Conservation (phyloP, 1,139 yeast species). For the Blastobotrys persicus region DNA sequence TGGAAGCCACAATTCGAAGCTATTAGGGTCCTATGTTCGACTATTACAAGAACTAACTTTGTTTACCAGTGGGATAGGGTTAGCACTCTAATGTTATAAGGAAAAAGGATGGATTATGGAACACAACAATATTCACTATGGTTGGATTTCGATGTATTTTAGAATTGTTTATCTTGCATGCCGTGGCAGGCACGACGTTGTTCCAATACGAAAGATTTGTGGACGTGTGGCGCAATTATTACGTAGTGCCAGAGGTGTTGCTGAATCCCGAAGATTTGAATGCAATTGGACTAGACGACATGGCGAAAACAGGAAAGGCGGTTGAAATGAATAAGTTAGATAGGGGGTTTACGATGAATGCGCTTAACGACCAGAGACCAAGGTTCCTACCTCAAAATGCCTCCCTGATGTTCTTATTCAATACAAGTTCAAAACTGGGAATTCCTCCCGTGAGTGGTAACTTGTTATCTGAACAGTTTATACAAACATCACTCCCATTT, state of each 20-base stretch:
- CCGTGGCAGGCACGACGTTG: neutral
- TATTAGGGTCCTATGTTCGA: too few species aligned
- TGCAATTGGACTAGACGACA: slow-evolving; percentile 19
- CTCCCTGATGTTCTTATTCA: slow-evolving; percentile 29
- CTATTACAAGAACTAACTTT: too few species aligned
- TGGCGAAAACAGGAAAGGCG: slow-evolving; percentile 11
- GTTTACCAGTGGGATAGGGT: too few species aligned
- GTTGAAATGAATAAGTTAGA: slow-evolving; percentile 21
- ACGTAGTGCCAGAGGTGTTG: slow-evolving; percentile 25
- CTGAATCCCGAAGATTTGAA: slow-evolving; percentile 23
- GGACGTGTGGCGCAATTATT: slow-evolving; percentile 24
- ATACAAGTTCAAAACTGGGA: slow-evolving; percentile 17
- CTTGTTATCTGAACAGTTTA: slow-evolving; percentile 17
- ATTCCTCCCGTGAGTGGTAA: slow-evolving; percentile 5
- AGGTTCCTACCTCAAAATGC: slow-evolving; percentile 27
- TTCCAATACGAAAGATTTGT: slow-evolving; percentile 13
- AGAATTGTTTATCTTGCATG: neutral
- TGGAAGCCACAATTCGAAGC: too few species aligned
- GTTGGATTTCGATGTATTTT: neutral
- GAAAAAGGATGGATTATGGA: too few species aligned
- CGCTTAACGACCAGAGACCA: slow-evolving; percentile 20
- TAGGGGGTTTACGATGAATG: slow-evolving; percentile 19
- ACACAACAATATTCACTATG: slow-evolving; percentile 6
- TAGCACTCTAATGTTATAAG: too few species aligned
- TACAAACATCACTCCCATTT: slow-evolving; percentile 29